Base-by-base conservation (phyloP, 73 alveolate genomes). In the Symbiodinium natans region DNA sequence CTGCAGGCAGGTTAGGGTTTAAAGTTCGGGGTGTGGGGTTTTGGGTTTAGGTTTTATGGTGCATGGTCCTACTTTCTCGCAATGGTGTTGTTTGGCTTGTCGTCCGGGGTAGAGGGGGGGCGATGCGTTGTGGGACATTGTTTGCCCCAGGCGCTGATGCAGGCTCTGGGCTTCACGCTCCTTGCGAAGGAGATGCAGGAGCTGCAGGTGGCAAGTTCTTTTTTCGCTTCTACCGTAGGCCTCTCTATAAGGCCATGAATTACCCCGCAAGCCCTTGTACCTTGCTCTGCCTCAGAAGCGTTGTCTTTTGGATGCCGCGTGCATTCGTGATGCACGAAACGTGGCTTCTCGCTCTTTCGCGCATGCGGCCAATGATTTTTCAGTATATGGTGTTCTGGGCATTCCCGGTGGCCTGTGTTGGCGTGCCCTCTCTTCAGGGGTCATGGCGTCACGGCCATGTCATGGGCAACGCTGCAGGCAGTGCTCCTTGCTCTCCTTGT, bases 141-240 rank as follows among this genome's bases (percentile, higher is more conserved):
- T 27, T 1, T 29, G 95, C 71, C 85, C 85, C 85, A 90, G 39
- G 80, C 73, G 21, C 97, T 90, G 27, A 40, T 59, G 39, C 77
- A 71, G 38, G 77, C 87, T 19, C 52, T 90, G 86, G 97, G 97
- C 80, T 90, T 90, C 80, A 90, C 88, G 48, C 88, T 90, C 29
- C 39, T 90, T 33, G 33, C 75, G 9, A 15, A 84, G 17, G 97
- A 90, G 87, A 87, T 90, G 39, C 43, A 41, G 27, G 97, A 90
- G 54, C 97, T 90, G 77, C 82, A 90, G 97, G 97, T 43, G 27
- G 8, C 2, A 2, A 29, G 42, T 31, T 82, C 38, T 39, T 82
- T 36, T 75, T 75, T 33, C 11, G 31, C 38, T 75, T 8, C 27
- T 31, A 0, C 86, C 43, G 48, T 31, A 29, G 46, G 63, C n/a